Evolutionary conservation across 441 rosid species (phyloP).

Genomic region (Brassica balearica): DNA sequence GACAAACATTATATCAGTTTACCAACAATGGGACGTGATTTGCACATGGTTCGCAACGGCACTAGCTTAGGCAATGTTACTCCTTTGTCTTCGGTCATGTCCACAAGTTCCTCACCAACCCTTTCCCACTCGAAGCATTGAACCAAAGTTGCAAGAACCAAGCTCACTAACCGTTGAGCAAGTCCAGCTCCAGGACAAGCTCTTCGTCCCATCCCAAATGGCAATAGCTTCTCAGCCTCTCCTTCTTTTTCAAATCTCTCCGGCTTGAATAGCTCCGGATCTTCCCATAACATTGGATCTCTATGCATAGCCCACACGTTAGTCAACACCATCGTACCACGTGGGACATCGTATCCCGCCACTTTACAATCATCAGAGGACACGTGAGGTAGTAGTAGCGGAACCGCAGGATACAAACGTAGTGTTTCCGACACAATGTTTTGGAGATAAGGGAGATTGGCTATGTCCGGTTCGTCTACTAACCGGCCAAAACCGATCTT

Average conservation of each 20-base stretch:
- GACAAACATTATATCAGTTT: slow-evolving; percentile 1
- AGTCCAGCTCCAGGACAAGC: slow-evolving; percentile 55
- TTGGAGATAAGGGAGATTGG: slow-evolving; percentile 49
- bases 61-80: slow-evolving; percentile 42
- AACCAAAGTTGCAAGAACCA: slow-evolving; percentile 51
- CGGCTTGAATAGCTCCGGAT: slow-evolving; percentile 49
- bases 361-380: slow-evolving; percentile 49
- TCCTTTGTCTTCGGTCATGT: slow-evolving; percentile 49
- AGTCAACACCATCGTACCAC: slow-evolving; percentile 51
- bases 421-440: slow-evolving; percentile 53
- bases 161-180: slow-evolving; percentile 46
- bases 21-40: slow-evolving; percentile 38
- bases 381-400: slow-evolving; percentile 55
- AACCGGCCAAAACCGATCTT: slow-evolving; percentile 48
- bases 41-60: slow-evolving; percentile 48
- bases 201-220: slow-evolving; percentile 57
- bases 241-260: slow-evolving; percentile 50
- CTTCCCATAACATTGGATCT: slow-evolving; percentile 58
- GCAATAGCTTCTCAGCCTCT: slow-evolving; percentile 36
- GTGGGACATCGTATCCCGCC: slow-evolving; percentile 53
- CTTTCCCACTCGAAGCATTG: slow-evolving; percentile 62
- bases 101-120: slow-evolving; percentile 39
- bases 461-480: slow-evolving; percentile 49
- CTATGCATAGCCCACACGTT: slow-evolving; percentile 65
- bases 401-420: slow-evolving; percentile 50